Percentiles rank a stretch among this genome's conserved stretches.
These are phyloP conservation scores for Lentinula novae-zelandiae DNA, from an alignment of 1,284 basidiomycete genomes.

Conservation along the genomic window DNA sequence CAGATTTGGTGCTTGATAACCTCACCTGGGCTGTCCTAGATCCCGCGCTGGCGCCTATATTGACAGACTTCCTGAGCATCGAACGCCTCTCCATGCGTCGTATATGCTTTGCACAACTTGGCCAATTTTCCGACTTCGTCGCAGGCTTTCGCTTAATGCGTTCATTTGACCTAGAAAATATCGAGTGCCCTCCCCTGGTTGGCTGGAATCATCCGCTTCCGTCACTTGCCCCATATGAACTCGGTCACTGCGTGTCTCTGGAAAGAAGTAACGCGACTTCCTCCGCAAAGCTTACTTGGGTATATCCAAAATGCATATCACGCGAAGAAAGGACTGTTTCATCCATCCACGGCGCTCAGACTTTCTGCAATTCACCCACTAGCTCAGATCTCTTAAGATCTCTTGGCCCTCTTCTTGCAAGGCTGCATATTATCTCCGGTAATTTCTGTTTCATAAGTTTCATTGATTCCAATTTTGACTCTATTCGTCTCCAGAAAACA, in stretches of 20 bases:
- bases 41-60: neutral
- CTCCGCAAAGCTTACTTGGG: conserved; percentile 2
- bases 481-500: neutral
- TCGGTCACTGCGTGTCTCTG: neutral
- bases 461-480: neutral
- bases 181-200: conserved; percentile 3
- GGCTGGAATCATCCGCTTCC: neutral
- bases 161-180: neutral
- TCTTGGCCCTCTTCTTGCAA: conserved; percentile 1
- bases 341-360: conserved; percentile 1
- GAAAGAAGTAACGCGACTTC: neutral
- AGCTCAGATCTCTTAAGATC: conserved; percentile 6
- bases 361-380: neutral
- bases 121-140: conserved; percentile 9
- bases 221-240: neutral
- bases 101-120: neutral
- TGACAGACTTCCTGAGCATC: neutral
- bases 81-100: conserved; percentile 1
- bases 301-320: neutral
- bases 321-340: neutral
- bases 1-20: neutral
- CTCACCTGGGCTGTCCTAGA: conserved; percentile 6
- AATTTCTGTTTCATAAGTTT: neutral
- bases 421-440: conserved; percentile 5
- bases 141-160: conserved; percentile 1